A percentile compares a stretch with the other conserved stretches of the same genome.
These are phyloP conservation scores for Geotrichum candidum DNA, from an alignment of 1,139 yeast species.

Conservation along the genomic window DNA sequence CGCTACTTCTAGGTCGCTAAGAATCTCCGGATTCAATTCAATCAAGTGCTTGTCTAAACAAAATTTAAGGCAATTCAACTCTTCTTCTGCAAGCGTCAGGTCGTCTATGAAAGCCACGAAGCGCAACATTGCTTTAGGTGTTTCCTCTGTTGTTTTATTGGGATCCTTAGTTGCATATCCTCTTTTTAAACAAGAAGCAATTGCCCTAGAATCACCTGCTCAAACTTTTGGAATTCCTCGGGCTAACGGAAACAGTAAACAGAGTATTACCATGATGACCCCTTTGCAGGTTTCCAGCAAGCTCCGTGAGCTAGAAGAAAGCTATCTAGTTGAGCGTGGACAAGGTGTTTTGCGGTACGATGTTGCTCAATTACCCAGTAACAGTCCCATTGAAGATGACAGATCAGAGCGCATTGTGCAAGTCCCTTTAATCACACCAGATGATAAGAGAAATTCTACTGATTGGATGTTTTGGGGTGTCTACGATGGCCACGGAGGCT, in stretches of 20 bases:
- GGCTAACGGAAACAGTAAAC: conserved; percentile 11
- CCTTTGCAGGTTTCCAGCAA: conserved; percentile 71
- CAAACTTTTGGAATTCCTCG: conserved; percentile 17
- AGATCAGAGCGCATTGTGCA: conserved; percentile 81
- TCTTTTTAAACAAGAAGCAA: neutral
- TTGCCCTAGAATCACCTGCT: conserved; percentile 14
- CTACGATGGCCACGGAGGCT: conserved; percentile 96
- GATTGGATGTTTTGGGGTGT: conserved; percentile 96
- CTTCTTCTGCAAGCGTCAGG: neutral
- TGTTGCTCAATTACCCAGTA: conserved; percentile 81
- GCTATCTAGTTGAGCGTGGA: conserved; percentile 72
- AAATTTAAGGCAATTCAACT: neutral
- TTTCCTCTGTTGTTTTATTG: conserved; percentile 12
- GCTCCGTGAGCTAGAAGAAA: conserved; percentile 71
- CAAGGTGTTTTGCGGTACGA: conserved; percentile 90
- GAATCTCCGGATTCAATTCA: neutral
- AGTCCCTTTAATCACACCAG: conserved; percentile 51
- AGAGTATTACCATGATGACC: conserved; percentile 39
- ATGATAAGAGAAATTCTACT: conserved; percentile 39
- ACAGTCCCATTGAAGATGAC: conserved; percentile 92
- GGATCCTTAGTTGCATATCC: conserved; percentile 17
- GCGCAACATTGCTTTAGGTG: conserved; percentile 12
- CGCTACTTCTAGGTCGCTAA: neutral
- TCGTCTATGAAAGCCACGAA: neutral
- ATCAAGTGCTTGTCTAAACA: neutral